Base-by-base conservation (phyloP, 768 basidiomycete species). In the Candolleomyces efflorescens region DNA sequence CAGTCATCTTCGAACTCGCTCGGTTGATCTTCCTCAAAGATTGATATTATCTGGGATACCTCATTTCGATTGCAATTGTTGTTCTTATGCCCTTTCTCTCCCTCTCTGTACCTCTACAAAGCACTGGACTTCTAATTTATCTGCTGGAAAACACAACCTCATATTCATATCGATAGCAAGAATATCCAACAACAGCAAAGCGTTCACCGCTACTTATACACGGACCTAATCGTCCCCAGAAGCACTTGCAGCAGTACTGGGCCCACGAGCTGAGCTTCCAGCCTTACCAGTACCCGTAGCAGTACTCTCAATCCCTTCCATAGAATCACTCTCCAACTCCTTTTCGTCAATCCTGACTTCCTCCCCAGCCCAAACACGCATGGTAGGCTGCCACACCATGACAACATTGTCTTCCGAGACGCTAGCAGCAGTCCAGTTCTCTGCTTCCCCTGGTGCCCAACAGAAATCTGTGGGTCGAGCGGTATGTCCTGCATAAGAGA, bases 361-460 rank as follows among this genome's bases (percentile, higher is more conserved):
- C 53, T 94, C 95, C 2, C 91, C 92, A 2, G 92, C 91, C 86
- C 92, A 95, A 32, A 98, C 86, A 20, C 92, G 89, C 82, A 92
- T 90, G 17, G 90, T 93, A 15, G 96, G 95, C 68, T 94, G 92
- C 97, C 97, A 99, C 5, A 96, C 85, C 92, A 96, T 95, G 44
- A 93, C 82, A 22, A 98, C 85, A 62, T 99, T 99, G 70, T 99
- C 96, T 69, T 98, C 96, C 0, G 95, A 96, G n/a, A 90, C 84
- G 61, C 85, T 94, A 5, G 87, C 79, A 0, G 88, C 79, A 6
- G 89, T 93, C 93, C 93, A 96, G 61, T 86, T 85, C 66, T 95
- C 92, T 18, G 76, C 76, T 62, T 81, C 76, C 13, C 85, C 87
- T 3, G 92, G 90, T n/a, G 90, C 93, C 97, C 97, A 98, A 66